These are phyloP conservation scores for Scleroderma bovista DNA, from an alignment of 768 basidiomycete genomes.

Conservation along the genomic window DNA sequence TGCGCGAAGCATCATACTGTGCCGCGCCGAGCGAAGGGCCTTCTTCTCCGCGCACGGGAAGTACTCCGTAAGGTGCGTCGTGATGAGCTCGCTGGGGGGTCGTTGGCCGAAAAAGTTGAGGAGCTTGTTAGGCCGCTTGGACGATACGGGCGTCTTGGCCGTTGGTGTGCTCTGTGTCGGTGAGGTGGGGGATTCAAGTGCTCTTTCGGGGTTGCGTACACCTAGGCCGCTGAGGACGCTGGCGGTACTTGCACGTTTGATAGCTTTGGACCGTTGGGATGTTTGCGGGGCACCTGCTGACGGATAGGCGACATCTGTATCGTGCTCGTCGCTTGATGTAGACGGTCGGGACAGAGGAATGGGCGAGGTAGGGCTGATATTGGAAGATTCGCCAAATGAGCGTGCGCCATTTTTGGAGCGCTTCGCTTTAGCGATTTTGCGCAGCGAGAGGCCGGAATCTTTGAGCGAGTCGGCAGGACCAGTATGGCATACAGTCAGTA, in stretches of 20 bases:
- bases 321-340: slow-evolving; percentile 33
- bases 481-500: slow-evolving; percentile 75
- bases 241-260: slow-evolving; percentile 89
- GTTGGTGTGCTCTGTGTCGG: slow-evolving; percentile 30
- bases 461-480: slow-evolving; percentile 69
- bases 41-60: slow-evolving; percentile 94
- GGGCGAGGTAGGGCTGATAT: slow-evolving; percentile 34
- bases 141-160: slow-evolving; percentile 11
- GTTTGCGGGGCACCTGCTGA: slow-evolving; percentile 23
- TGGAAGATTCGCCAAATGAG: slow-evolving; percentile 33
- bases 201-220: slow-evolving; percentile 70
- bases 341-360: slow-evolving; percentile 12
- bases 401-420: slow-evolving; percentile 37
- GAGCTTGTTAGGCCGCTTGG: slow-evolving; percentile 60
- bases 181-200: slow-evolving; percentile 53
- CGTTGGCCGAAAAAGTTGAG: slow-evolving; percentile 98
- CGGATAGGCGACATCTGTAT: slow-evolving; percentile 27
- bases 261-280: slow-evolving; percentile 14
- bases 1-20: slow-evolving; percentile 73
- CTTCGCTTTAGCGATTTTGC: slow-evolving; percentile 43
- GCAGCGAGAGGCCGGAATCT: slow-evolving; percentile 73
- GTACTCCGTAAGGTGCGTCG: slow-evolving; percentile 88
- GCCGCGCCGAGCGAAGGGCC: slow-evolving; percentile 80
- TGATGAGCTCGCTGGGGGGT: slow-evolving; percentile 95
- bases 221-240: slow-evolving; percentile 93